Conservation (phyloP, 345 rosid species). For the Theobroma cacao region DNA sequence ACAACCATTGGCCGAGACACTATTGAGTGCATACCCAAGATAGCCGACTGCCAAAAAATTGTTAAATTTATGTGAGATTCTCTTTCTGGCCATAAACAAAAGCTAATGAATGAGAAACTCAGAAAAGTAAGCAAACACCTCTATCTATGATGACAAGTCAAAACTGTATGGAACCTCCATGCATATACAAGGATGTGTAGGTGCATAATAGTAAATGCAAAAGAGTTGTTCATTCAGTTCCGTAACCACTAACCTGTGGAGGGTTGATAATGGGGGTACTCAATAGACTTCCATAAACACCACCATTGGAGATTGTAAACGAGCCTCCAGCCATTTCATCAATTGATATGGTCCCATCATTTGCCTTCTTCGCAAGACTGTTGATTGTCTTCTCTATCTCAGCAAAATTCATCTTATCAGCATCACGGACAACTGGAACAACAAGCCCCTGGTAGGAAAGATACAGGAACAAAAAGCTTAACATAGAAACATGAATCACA, state of each 20-base stretch:
- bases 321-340: conserved; percentile 99
- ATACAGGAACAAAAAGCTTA: background rate
- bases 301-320: conserved; percentile 81
- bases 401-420: conserved; percentile 77
- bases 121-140: background rate
- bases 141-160: background rate
- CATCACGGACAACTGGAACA: conserved; percentile 82
- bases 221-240: background rate
- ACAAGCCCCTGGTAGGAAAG: conserved; percentile 66
- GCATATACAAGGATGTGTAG: background rate
- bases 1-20: conserved; percentile 84
- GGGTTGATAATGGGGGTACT: conserved; percentile 99
- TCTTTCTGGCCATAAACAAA: background rate
- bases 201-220: background rate
- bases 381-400: conserved; percentile 91
- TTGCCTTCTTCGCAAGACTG: conserved; percentile 88
- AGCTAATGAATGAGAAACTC: background rate
- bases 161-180: background rate
- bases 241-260: conserved; percentile 66
- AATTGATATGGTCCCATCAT: conserved; percentile 84
- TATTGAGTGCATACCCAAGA: conserved; percentile 88
- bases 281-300: conserved; percentile 93
- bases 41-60: conserved; percentile 60
- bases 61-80: background rate
- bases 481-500: background rate